Evolutionary conservation across 2,329 filamentous ascomycete genomes (phyloP).

Genomic region (Cercospora zeina): DNA sequence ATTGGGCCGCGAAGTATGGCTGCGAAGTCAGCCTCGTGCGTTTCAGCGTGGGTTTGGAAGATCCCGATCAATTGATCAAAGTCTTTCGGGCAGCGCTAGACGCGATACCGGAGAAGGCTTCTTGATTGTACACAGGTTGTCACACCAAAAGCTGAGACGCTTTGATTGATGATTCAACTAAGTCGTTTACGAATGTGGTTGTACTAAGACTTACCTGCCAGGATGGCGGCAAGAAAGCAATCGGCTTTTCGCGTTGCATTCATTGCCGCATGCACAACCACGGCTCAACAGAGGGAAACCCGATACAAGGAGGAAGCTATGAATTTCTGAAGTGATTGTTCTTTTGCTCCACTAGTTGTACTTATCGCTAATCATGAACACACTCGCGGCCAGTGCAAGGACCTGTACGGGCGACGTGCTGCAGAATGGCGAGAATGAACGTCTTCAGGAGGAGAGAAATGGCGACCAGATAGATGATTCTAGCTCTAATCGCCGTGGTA

Average conservation of each 20-base stretch:
- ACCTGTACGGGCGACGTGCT: background rate
- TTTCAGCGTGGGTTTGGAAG: conserved; percentile 87
- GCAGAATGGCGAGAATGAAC: background rate
- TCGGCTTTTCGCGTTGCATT: too few species aligned
- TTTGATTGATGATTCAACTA: background rate
- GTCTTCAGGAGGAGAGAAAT: background rate
- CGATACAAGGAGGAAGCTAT: background rate
- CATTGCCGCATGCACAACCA: too few species aligned
- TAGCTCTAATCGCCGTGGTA: conserved; percentile 32
- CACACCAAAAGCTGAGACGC: background rate
- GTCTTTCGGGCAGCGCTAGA: conserved; percentile 52
- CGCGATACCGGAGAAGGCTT: conserved; percentile 7
- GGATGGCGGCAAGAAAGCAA: too few species aligned
- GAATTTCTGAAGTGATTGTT: background rate
- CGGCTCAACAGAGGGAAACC: background rate
- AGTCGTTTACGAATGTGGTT: background rate
- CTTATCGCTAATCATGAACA: background rate
- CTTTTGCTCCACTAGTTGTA: background rate
- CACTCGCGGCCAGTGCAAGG: background rate
- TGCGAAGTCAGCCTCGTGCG: conserved; percentile 79
- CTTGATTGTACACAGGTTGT: background rate
- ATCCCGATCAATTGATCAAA: conserved; percentile 63
- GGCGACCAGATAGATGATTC: background rate
- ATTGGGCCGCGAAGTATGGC: conserved; percentile 83
- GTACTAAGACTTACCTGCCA: too few species aligned